Evolutionary conservation across 768 basidiomycete genomes (phyloP).

Genomic region (Auricularia heimuer): DNA sequence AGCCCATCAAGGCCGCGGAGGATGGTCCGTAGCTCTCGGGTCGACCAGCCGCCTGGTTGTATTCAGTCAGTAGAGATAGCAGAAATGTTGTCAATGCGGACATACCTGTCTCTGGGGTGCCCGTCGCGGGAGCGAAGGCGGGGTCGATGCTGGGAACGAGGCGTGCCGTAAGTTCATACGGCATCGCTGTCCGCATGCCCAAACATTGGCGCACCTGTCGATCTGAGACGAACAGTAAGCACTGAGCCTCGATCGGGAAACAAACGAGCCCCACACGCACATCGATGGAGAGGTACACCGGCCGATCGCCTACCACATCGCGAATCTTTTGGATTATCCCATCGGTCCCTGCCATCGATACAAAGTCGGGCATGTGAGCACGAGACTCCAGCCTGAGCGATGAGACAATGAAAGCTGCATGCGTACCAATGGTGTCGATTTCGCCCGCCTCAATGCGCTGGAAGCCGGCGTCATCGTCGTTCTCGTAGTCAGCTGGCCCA

Average conservation of each 20-base stretch:
- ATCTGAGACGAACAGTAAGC: conserved; percentile 3
- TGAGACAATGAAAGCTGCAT: neutral
- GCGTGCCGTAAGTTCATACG: neutral
- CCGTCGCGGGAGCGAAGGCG: conserved; percentile 73
- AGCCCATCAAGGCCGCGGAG: conserved; percentile 67
- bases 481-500: conserved; percentile 63
- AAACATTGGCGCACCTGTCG: conserved; percentile 2
- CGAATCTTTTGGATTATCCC: conserved; percentile 78
- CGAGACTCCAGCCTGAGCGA: neutral
- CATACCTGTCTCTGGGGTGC: conserved; percentile 69
- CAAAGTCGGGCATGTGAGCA: too few relatives aligned
- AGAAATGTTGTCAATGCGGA: neutral
- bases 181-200: neutral
- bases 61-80: neutral
- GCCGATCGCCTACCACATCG: conserved; percentile 60
- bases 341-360: conserved; percentile 37
- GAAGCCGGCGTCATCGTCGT: conserved; percentile 74
- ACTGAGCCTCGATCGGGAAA: conserved; percentile 1
- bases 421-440: conserved; percentile 66
- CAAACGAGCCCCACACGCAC: conserved; percentile 27
- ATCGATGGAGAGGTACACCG: conserved; percentile 73
- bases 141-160: conserved; percentile 52
- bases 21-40: conserved; percentile 70
- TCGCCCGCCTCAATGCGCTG: conserved; percentile 76
- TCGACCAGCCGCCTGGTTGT: conserved; percentile 52